Percentiles rank a stretch among this genome's conserved stretches.
These are phyloP conservation scores for Agrocybe chaxingu DNA, from an alignment of 768 basidiomycete genomes.

Conservation along the genomic window DNA sequence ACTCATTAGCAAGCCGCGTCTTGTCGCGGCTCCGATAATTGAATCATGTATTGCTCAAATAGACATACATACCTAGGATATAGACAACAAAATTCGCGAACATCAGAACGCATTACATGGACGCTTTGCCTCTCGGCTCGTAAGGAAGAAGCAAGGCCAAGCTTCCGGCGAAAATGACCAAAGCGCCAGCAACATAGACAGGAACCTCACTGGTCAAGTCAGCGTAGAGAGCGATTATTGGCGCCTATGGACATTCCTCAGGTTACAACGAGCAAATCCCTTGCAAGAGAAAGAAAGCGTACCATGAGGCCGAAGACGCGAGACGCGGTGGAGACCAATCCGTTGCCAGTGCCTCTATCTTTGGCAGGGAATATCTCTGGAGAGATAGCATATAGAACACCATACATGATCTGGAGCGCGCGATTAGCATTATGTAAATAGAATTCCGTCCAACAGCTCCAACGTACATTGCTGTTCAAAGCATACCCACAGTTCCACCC, in stretches of 20 bases:
- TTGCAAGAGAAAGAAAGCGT: slow-evolving; percentile 14
- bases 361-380: slow-evolving; percentile 71
- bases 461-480: slow-evolving; percentile 54
- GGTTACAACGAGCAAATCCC: background rate
- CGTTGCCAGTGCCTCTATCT: slow-evolving; percentile 72
- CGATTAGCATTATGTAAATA: background rate
- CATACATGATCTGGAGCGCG: slow-evolving; percentile 62
- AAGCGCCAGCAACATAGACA: slow-evolving; percentile 66
- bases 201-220: slow-evolving; percentile 63
- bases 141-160: slow-evolving; percentile 66
- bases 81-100: too few species aligned
- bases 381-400: slow-evolving; percentile 65
- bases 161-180: slow-evolving; percentile 59
- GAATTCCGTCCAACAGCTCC: background rate
- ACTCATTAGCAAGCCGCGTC: too few species aligned
- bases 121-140: slow-evolving; percentile 72
- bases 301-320: slow-evolving; percentile 72
- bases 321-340: slow-evolving; percentile 54
- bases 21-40: too few species aligned
- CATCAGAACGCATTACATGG: slow-evolving; percentile 37
- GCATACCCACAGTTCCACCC: slow-evolving; percentile 78
- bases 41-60: too few species aligned
- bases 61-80: too few species aligned
- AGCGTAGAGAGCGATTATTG: slow-evolving; percentile 69
- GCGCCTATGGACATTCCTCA: slow-evolving; percentile 43